phyloP scores from a whole-genome alignment of 2,329 filamentous ascomycete species.

The Fusarium guadeloupense region DNA sequence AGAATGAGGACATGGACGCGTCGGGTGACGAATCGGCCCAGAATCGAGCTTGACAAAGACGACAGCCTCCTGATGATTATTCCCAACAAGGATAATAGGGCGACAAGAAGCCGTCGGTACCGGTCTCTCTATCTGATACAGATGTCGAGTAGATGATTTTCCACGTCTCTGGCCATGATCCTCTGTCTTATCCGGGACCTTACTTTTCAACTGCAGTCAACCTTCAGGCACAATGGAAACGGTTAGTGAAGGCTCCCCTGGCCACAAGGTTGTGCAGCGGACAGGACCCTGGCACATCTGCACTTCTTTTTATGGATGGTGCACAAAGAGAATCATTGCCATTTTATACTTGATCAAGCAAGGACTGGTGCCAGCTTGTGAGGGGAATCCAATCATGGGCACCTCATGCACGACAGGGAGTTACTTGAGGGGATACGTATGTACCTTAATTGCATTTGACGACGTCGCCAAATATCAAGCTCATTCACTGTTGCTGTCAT shows the following conservation, averaged over 20 bases:
- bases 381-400: constrained; percentile 32
- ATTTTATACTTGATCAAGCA: constrained; percentile 36
- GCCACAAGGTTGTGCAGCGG: constrained; percentile 31
- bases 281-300: constrained; percentile 31
- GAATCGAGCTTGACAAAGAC: constrained; percentile 32
- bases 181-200: constrained; percentile 24
- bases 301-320: constrained; percentile 29
- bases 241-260: constrained; percentile 29
- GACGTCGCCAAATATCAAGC: constrained; percentile 9
- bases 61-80: constrained; percentile 12
- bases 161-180: constrained; percentile 9
- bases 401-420: constrained; percentile 33
- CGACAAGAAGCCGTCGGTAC: constrained; percentile 12
- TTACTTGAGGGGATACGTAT: constrained; percentile 29
- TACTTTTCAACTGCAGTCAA: constrained; percentile 15
- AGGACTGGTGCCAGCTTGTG: constrained; percentile 21
- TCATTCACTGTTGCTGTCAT: background rate
- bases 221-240: constrained; percentile 25
- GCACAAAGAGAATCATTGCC: constrained; percentile 27
- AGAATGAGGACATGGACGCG: constrained; percentile 34
- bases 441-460: constrained; percentile 4
- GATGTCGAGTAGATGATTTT: constrained; percentile 8
- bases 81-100: constrained; percentile 31
- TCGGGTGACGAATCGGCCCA: constrained; percentile 45
- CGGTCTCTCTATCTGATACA: background rate